Base-by-base conservation (phyloP, 805 yeast species). In the Hanseniaspora guilliermondii region DNA sequence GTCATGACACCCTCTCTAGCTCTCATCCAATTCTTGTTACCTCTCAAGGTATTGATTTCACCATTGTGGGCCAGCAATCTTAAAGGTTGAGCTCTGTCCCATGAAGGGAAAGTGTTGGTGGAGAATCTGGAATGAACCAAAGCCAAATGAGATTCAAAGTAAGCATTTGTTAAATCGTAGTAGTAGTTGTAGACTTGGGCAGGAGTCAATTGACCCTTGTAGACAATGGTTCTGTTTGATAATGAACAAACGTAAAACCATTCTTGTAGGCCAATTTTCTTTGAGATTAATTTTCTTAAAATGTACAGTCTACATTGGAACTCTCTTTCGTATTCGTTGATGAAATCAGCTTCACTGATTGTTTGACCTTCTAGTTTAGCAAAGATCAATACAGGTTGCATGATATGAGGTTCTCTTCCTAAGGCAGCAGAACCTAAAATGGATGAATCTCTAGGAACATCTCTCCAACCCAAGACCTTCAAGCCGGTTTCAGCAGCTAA, bases 11-110 rank as follows among this genome's bases (percentile, higher is more conserved):
- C 97, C 74, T 91, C 98, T 69, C 95, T 85, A 42, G 97, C 93
- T 61, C 96, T 80, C 97, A 93, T 89, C 97, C 97, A 93, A 72
- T 91, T 91, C 72, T 91, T 93, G 78, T 91, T 91, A 62, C 98
- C 98, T 70, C 97, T 80, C 65, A 91, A 73, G 40, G 98, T 91
- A 72, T 91, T 91, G 69, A 91, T 93, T 72, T 91, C 98, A 76
- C 98, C 98, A 69, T 91, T 91, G 73, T 91, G 98, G 39, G 98
- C 98, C 33, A 95, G 87, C 84, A 94, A 83, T 69, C 97, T 77
- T 65, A 91, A 76, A 48, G 98, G 98, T 72, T 91, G 98, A 24
- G 98, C 97, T 71, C 98, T 81, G 72, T 93, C 98, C 98, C 98
- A 91, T n/a, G 96, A 87, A 47, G 98, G 98, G 80, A 91, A 91